phyloP scores from a whole-genome alignment of 2,329 filamentous ascomycete species.

The Aaosphaeria arxii region DNA sequence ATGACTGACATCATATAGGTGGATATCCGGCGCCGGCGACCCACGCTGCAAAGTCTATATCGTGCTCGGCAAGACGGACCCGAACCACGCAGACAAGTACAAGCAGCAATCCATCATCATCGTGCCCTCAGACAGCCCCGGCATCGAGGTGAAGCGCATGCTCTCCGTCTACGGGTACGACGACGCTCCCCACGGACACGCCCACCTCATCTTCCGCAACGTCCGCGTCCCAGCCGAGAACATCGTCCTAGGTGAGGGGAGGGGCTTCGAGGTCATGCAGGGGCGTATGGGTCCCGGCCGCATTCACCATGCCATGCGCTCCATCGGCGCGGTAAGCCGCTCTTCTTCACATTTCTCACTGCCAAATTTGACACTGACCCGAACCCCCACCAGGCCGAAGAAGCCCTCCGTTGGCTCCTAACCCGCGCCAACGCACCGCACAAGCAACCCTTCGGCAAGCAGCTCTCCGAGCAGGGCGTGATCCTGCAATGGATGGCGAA shows the following conservation, averaged over 20 bases:
- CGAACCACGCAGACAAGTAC: conserved; percentile 70
- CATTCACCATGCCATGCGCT: conserved; percentile 94
- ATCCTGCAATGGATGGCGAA: conserved; percentile 90
- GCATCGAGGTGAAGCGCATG: conserved; percentile 87
- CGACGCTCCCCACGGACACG: conserved; percentile 95
- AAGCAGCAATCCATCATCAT: conserved; percentile 87
- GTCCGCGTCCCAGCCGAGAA: conserved; percentile 78
- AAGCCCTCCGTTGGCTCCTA: conserved; percentile 87
- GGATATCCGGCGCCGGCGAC: conserved; percentile 91
- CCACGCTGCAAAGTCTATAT: conserved; percentile 86
- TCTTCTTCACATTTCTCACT: background rate
- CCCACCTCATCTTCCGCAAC: conserved; percentile 81
- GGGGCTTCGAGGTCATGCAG: conserved; percentile 97
- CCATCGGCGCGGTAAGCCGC: conserved; percentile 70
- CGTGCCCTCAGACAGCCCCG: conserved; percentile 73
- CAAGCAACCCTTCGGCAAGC: conserved; percentile 87
- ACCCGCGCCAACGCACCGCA: conserved; percentile 84
- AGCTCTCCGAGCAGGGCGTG: conserved; percentile 80
- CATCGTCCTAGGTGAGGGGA: conserved; percentile 84
- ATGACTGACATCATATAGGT: conserved; percentile 37
- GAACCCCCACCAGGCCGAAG: conserved; percentile 59
- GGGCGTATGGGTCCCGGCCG: conserved; percentile 89
- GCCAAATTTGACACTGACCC: conserved; percentile 4
- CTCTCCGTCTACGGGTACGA: conserved; percentile 90
- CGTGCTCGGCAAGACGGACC: conserved; percentile 88